Percentiles rank a stretch among this genome's conserved stretches.
Conservation (phyloP, 257 asterid species). For the Petunia axillaris region DNA sequence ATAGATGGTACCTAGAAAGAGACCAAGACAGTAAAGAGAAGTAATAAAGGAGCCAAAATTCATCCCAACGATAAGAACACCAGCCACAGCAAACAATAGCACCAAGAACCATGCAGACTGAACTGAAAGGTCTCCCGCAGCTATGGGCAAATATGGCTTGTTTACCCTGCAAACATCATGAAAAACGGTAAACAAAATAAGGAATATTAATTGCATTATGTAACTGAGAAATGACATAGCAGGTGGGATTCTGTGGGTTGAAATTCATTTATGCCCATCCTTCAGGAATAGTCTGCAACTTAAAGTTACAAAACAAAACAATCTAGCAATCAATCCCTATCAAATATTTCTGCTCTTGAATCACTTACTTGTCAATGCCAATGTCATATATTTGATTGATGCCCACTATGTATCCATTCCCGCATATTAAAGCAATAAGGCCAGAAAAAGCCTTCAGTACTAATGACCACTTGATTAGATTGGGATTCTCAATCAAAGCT, state of each 20-base stretch:
- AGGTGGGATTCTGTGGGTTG: neutral
- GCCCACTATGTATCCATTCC: slow-evolving; percentile 97
- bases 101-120: slow-evolving; percentile 89
- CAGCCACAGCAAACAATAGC: slow-evolving; percentile 67
- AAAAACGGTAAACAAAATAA: slow-evolving; percentile 12
- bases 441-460: slow-evolving; percentile 81
- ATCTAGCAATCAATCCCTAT: neutral
- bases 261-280: neutral
- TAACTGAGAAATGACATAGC: neutral
- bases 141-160: slow-evolving; percentile 98
- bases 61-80: slow-evolving; percentile 73
- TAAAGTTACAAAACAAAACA: slow-evolving; percentile 8
- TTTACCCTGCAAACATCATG: slow-evolving; percentile 73
- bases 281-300: neutral
- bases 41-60: slow-evolving; percentile 92
- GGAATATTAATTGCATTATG: neutral
- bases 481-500: slow-evolving; percentile 91
- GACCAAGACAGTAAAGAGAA: slow-evolving; percentile 87
- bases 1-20: slow-evolving; percentile 89
- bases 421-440: slow-evolving; percentile 88
- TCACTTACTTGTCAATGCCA: slow-evolving; percentile 95
- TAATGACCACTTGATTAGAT: slow-evolving; percentile 91
- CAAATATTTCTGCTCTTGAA: neutral
- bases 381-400: slow-evolving; percentile 96
- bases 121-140: slow-evolving; percentile 96